phyloP scores from a whole-genome alignment of 805 yeast species.

The Lachancea quebecensis region DNA sequence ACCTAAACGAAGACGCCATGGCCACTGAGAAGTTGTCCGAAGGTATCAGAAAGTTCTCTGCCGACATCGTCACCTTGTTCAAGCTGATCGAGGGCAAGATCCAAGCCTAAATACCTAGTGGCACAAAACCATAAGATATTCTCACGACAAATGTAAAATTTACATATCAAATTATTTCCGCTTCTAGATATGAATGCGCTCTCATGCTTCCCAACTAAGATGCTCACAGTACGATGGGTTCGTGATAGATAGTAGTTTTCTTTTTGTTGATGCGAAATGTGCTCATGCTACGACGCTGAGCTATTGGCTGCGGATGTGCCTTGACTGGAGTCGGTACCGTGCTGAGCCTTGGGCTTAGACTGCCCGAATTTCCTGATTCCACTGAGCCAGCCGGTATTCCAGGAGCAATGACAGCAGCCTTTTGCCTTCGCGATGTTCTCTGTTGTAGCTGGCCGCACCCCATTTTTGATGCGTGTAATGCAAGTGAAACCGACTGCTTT shows the following conservation, averaged over 20 bases:
- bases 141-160: too few species aligned
- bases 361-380: too few species aligned
- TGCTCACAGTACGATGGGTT: neutral
- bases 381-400: too few species aligned
- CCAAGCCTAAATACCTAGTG: conserved; percentile 28
- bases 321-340: too few species aligned
- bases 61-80: conserved; percentile 79
- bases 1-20: conserved; percentile 93
- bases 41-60: conserved; percentile 96
- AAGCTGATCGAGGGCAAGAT: conserved; percentile 56
- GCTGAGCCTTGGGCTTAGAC: too few species aligned
- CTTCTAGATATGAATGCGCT: neutral
- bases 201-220: neutral
- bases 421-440: neutral
- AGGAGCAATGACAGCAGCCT: too few species aligned
- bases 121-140: neutral
- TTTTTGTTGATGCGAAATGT: conserved; percentile 1
- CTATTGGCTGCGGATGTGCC: too few species aligned
- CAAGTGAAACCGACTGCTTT: neutral
- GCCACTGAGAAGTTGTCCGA: conserved; percentile 95
- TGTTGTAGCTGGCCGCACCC: neutral
- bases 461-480: neutral
- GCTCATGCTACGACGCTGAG: neutral
- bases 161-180: too few species aligned
- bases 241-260: neutral